phyloP scores from a whole-genome alignment of 805 yeast species.

The Lipomyces mesembrius region DNA sequence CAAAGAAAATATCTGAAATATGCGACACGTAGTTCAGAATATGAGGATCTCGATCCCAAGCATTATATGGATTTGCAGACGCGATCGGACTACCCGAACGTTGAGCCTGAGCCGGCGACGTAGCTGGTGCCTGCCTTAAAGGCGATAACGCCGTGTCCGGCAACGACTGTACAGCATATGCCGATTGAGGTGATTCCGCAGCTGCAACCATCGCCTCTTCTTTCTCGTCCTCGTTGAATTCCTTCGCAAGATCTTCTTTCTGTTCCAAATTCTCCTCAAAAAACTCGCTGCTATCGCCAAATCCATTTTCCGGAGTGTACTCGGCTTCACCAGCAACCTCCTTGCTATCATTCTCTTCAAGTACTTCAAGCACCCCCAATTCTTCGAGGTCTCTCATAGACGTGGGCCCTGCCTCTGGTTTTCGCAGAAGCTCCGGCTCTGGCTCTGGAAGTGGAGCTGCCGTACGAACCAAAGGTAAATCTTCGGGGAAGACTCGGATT shows the following conservation, averaged over 20 bases:
- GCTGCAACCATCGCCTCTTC: slow-evolving; percentile 25
- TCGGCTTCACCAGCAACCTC: slow-evolving; percentile 18
- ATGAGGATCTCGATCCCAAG: slow-evolving; percentile 35
- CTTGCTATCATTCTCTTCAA: slow-evolving; percentile 1
- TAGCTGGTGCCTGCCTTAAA: neutral
- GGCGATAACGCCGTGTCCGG: slow-evolving; percentile 14
- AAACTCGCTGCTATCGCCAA: neutral
- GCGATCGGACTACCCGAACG: neutral
- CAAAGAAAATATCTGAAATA: slow-evolving; percentile 13
- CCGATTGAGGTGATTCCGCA: slow-evolving; percentile 7
- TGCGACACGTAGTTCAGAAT: slow-evolving; percentile 18
- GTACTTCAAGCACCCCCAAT: neutral
- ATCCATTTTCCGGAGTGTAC: slow-evolving; percentile 5
- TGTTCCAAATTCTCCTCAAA: neutral
- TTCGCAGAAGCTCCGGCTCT: neutral
- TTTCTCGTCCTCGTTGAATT: slow-evolving; percentile 30
- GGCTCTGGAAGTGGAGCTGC: neutral
- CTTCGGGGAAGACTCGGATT: slow-evolving; percentile 33
- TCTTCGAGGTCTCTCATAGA: neutral
- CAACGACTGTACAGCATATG: slow-evolving; percentile 6
- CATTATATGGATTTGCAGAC: slow-evolving; percentile 21
- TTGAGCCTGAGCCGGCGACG: neutral
- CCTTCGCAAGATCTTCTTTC: slow-evolving; percentile 18
- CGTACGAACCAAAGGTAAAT: neutral
- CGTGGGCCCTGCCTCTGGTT: neutral